A percentile compares a stretch with the other conserved stretches of the same genome.
These are phyloP conservation scores for Diaporthe ampelina DNA, from an alignment of 2,329 filamentous ascomycete genomes.

Conservation along the genomic window DNA sequence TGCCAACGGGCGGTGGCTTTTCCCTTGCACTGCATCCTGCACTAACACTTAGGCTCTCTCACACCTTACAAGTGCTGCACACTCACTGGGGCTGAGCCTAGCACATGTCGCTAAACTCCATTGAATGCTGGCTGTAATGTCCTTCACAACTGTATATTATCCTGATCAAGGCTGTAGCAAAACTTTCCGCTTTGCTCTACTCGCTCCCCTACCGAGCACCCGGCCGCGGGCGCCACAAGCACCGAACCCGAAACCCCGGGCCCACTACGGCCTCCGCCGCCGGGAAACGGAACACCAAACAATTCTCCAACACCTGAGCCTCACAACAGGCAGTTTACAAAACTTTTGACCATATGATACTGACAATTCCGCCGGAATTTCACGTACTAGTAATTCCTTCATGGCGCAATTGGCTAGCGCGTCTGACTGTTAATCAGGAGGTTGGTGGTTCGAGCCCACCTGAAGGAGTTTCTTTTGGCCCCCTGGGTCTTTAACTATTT, in stretches of 20 bases:
- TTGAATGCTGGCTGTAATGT: no score
- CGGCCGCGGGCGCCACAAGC: no score
- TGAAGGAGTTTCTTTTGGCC: constrained; percentile 13
- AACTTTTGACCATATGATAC: no score
- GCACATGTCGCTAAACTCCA: neutral
- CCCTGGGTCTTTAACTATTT: no score
- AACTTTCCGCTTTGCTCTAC: neutral
- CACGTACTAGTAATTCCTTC: neutral
- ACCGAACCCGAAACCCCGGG: no score
- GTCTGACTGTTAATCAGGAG: constrained; percentile 68
- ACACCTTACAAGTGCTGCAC: neutral
- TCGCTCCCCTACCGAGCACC: neutral
- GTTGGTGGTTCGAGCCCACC: constrained; percentile 40
- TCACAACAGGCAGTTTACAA: no score
- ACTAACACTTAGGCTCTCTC: constrained; percentile 15
- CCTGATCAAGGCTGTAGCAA: neutral
- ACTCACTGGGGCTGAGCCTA: constrained; percentile 4
- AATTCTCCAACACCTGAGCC: no score
- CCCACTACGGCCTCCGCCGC: no score
- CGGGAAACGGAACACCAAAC: no score
- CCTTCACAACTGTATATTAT: neutral
- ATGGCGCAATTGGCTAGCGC: constrained; percentile 69
- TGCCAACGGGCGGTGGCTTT: constrained; percentile 32
- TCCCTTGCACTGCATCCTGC: constrained; percentile 29
- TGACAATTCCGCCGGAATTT: no score